Conservation (phyloP, 352 stramenopile species). For the Bremia lactucae region DNA sequence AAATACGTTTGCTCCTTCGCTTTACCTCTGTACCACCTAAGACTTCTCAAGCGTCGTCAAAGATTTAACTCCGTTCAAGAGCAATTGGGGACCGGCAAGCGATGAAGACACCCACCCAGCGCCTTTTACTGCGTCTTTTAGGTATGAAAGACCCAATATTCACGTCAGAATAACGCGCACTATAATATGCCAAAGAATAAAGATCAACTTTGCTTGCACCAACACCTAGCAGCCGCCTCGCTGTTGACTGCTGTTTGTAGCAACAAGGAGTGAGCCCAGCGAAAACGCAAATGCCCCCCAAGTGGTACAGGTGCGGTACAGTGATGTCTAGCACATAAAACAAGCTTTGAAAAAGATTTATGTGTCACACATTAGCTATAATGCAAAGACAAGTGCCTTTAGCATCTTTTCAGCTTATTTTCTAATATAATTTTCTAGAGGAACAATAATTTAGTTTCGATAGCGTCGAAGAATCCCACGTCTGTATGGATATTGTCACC, state of each 20-base stretch:
- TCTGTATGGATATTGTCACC: conserved; percentile 85
- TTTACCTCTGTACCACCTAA: conserved; percentile 1
- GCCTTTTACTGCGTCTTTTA: conserved; percentile 1
- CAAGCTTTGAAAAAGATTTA: background rate
- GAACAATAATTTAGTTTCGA: too few relatives aligned
- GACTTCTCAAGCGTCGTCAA: background rate
- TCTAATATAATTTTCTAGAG: background rate
- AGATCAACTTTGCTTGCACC: background rate
- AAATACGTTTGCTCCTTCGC: conserved; percentile 1
- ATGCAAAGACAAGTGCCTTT: background rate
- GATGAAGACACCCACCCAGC: conserved; percentile 4
- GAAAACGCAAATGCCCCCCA: conserved; percentile 10
- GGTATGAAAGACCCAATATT: background rate
- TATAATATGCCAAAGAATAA: background rate
- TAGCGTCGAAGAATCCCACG: too few relatives aligned
- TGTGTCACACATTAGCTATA: background rate
- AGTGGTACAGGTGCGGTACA: conserved; percentile 2
- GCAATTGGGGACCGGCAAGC: conserved; percentile 9
- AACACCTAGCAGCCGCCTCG: background rate
- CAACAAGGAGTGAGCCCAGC: conserved; percentile 14
- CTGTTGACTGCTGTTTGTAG: conserved; percentile 15
- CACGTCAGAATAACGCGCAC: background rate
- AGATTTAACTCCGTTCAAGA: background rate
- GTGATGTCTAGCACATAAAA: conserved; percentile 9
- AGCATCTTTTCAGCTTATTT: background rate